Percentiles rank a stretch among this genome's conserved stretches.
Conservation (phyloP, 108 stramenopile species). For the Conticribra guillardii region DNA sequence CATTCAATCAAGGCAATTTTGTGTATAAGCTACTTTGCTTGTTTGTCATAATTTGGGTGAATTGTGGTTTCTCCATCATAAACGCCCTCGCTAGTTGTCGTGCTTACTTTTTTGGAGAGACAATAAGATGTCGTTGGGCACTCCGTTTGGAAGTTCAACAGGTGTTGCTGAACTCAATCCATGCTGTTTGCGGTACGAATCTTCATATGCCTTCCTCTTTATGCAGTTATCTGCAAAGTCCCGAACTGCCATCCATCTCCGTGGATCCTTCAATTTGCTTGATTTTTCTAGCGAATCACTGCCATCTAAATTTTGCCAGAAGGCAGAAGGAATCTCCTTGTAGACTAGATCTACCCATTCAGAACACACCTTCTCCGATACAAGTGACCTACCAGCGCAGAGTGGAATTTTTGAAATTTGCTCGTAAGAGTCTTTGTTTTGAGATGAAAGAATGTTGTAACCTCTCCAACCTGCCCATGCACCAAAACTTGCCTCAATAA, state of each 20-base stretch:
- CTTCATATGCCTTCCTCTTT: conserved; percentile 48
- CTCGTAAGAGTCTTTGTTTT: conserved; percentile 36
- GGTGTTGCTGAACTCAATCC: conserved; percentile 13
- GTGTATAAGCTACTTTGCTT: too few species aligned
- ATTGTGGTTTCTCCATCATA: too few species aligned
- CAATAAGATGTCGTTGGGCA: conserved; percentile 39
- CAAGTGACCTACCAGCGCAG: conserved; percentile 44
- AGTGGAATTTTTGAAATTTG: conserved; percentile 53
- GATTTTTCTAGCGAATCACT: conserved; percentile 18
- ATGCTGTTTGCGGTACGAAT: conserved; percentile 39
- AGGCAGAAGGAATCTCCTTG: conserved; percentile 43
- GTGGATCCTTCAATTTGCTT: conserved; percentile 36
- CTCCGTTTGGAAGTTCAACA: conserved; percentile 39
- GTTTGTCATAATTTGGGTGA: too few species aligned
- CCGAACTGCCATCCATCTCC: conserved; percentile 46
- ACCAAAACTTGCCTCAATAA: conserved; percentile 44
- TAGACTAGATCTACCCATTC: conserved; percentile 55
- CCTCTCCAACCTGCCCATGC: conserved; percentile 47
- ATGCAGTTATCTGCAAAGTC: conserved; percentile 57
- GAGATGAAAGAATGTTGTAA: conserved; percentile 41
- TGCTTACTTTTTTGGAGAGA: conserved; percentile 6
- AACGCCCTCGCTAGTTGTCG: background rate
- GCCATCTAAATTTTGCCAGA: conserved; percentile 61
- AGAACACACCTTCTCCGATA: conserved; percentile 49
- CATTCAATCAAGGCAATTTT: background rate